Percentiles rank a stretch among this genome's conserved stretches.
phyloP scores from a whole-genome alignment of 345 rosid genomes.

The Ailanthus altissimus region DNA sequence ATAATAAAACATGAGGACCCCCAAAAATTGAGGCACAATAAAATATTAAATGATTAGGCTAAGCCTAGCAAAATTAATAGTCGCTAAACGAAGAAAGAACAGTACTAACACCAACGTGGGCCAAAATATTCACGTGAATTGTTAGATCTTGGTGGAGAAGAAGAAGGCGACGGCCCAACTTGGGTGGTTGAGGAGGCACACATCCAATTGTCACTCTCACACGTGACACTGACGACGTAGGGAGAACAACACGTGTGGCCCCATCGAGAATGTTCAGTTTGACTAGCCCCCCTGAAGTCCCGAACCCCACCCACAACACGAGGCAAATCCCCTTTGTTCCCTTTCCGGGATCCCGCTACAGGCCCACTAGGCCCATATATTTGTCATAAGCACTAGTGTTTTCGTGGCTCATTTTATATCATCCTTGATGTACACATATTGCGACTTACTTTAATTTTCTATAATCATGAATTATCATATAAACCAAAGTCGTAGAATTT shows the following conservation, averaged over 20 bases:
- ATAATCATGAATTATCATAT: not conserved
- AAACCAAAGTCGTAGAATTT: not conserved
- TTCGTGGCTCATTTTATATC: not conserved
- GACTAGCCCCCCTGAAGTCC: slow-evolving; percentile 30
- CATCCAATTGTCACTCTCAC: slow-evolving; percentile 26
- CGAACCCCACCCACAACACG: slow-evolving; percentile 56
- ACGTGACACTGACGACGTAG: slow-evolving; percentile 19
- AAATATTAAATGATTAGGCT: not conserved
- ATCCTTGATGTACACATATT: not conserved
- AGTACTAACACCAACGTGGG: slow-evolving; percentile 24
- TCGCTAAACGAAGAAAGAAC: not conserved
- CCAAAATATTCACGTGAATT: slow-evolving; percentile 43
- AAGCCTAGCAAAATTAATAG: not conserved
- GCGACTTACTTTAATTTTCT: not conserved
- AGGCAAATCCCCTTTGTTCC: slow-evolving; percentile 30
- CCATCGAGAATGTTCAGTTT: slow-evolving; percentile 24
- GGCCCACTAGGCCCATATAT: slow-evolving; percentile 27
- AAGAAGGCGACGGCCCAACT: slow-evolving; percentile 23
- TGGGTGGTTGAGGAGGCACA: slow-evolving; percentile 23
- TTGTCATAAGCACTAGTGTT: not conserved
- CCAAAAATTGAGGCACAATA: slow-evolving; percentile 2
- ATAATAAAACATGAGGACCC: slow-evolving; percentile 2
- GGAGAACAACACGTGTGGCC: slow-evolving; percentile 41
- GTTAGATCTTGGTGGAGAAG: not conserved
- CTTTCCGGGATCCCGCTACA: slow-evolving; percentile 19